Evolutionary conservation across 2,329 filamentous ascomycete genomes (phyloP), one percentile per base, ranked within the genome.

Genomic region (Xylariales sp.): DNA sequence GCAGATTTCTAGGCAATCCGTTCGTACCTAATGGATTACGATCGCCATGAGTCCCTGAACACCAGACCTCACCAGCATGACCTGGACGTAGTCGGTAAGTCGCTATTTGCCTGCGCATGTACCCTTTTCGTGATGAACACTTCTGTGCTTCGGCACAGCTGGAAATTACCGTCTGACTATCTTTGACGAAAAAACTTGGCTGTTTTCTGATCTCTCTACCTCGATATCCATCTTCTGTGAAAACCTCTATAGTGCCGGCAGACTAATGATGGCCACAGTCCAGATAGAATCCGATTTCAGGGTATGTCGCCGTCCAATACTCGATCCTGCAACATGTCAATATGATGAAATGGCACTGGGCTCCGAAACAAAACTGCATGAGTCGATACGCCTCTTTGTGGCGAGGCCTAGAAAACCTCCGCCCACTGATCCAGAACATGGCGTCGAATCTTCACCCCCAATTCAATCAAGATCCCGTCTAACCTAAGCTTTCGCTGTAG

Each of bases 341-440:
- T 54, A 80, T 87, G 86, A 91, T 89, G 86, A 88, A 86, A 75
- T 69, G 87, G 89, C 89, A 95, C 89, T 95, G 89, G 89, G 89
- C 89, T 91, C 89, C 84, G 88, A 94, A 73, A 60, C 63, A 66
- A 62, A 66, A 60, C 59, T 63, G 66, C 71, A 80, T 81, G 88
- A 88, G 89, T 73, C 65, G 86, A 89, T 81, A 79, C 85, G 80
- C 88, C 88, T 87, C 69, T 78, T 86, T 87, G 88, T 69, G 88
- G 87, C 88, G n/a, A 95, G 88, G 89, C 89, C 88, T 95, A 94
- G 88, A 94, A 95, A 95, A 95, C 90, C 89, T 95, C n/a, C 82
- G 88, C 87, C 89, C 86, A 91, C 89, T 95, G 89, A 95, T 69
- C 53, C 53, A 36, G 16, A 42, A 28, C 33, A 38, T 25, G 12